A percentile compares a stretch with the other conserved stretches of the same genome.
These are phyloP conservation scores for Akanthomyces uredinophilus DNA, from an alignment of 2,329 filamentous ascomycete genomes.

Conservation along the genomic window DNA sequence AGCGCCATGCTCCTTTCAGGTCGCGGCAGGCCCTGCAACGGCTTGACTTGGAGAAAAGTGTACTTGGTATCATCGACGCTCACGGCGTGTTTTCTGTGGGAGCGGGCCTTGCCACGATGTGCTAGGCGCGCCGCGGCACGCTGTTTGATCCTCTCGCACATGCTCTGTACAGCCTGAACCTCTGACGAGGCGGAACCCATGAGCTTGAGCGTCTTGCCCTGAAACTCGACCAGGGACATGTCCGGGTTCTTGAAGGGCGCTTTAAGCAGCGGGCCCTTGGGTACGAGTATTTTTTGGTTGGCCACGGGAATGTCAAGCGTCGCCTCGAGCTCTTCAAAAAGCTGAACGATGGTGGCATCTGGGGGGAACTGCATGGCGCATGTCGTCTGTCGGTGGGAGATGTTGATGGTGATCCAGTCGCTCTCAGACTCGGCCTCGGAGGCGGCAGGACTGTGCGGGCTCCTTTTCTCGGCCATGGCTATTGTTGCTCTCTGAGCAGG, in stretches of 20 bases:
- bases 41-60: slow-evolving; percentile 74
- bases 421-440: slow-evolving; percentile 21
- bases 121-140: slow-evolving; percentile 39
- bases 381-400: slow-evolving; percentile 42
- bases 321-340: slow-evolving; percentile 53
- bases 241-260: slow-evolving; percentile 56
- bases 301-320: slow-evolving; percentile 52
- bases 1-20: slow-evolving; percentile 66
- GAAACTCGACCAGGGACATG: slow-evolving; percentile 43
- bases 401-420: slow-evolving; percentile 36
- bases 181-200: slow-evolving; percentile 60
- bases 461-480: slow-evolving; percentile 15
- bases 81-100: slow-evolving; percentile 10
- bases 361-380: slow-evolving; percentile 40
- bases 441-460: neutral
- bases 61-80: slow-evolving; percentile 59
- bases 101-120: slow-evolving; percentile 25
- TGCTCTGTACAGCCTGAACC: slow-evolving; percentile 48
- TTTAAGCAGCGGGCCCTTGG: slow-evolving; percentile 61
- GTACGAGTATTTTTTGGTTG: slow-evolving; percentile 65
- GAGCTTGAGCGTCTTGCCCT: slow-evolving; percentile 57
- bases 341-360: slow-evolving; percentile 49
- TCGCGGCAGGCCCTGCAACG: slow-evolving; percentile 71
- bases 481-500: neutral
- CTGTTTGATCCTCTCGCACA: slow-evolving; percentile 43